These are phyloP conservation scores for Elaeis guineensis DNA, from an alignment of 176 grass and related monocot genomes.

Conservation along the genomic window DNA sequence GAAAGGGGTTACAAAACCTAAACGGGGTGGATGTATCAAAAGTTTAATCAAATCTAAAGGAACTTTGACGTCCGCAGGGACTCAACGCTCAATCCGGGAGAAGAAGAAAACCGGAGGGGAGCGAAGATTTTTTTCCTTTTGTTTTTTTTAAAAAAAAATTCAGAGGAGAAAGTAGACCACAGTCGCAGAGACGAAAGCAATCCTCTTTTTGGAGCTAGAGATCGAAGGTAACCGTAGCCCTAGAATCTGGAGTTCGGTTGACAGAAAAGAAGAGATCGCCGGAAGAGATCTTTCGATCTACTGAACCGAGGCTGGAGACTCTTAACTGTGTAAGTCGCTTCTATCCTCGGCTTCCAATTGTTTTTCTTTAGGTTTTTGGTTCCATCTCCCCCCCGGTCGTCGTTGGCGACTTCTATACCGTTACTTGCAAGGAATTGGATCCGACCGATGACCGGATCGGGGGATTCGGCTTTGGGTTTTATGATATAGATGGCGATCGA, in stretches of 20 bases:
- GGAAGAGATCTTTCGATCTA: too few relatives aligned
- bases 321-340: background rate
- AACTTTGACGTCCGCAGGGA: slow-evolving; percentile 24
- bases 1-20: background rate
- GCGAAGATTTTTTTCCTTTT: too few relatives aligned
- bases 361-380: background rate
- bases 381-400: too few relatives aligned
- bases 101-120: too few relatives aligned
- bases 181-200: too few relatives aligned
- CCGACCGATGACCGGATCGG: background rate
- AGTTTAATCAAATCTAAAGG: slow-evolving; percentile 23
- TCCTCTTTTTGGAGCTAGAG: too few relatives aligned
- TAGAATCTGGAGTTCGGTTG: background rate
- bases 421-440: background rate
- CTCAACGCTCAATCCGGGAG: background rate
- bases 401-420: too few relatives aligned
- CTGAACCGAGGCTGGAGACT: too few relatives aligned
- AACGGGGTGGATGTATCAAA: slow-evolving; percentile 6
- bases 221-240: background rate
- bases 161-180: too few relatives aligned
- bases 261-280: too few relatives aligned
- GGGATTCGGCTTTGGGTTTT: background rate
- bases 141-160: too few relatives aligned
- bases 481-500: background rate
- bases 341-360: too few relatives aligned